These are phyloP conservation scores for Ophiocordyceps camponoti-rufipedis DNA, from an alignment of 2,329 filamentous ascomycete species.

Conservation along the genomic window DNA sequence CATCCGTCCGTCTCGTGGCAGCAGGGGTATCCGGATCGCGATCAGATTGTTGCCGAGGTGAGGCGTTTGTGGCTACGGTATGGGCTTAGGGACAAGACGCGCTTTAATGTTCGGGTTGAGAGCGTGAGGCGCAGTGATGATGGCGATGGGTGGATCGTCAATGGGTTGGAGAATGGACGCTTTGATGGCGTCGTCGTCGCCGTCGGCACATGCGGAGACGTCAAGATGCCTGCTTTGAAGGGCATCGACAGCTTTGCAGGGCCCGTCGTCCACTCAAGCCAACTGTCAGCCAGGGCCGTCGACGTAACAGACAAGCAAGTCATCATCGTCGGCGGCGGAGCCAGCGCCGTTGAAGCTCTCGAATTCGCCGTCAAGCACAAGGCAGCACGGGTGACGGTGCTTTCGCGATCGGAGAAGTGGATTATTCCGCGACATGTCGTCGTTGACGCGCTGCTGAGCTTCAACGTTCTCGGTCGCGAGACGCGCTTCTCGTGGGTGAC, in stretches of 20 bases:
- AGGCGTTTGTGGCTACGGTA: constrained; percentile 58
- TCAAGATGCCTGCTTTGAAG: constrained; percentile 52
- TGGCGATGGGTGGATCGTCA: constrained; percentile 58
- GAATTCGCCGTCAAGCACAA: constrained; percentile 55
- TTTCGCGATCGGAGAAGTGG: constrained; percentile 70
- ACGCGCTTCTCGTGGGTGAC: constrained; percentile 62
- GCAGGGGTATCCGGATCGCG: constrained; percentile 57
- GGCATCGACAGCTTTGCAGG: constrained; percentile 59
- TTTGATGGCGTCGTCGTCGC: constrained; percentile 69
- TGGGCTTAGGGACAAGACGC: constrained; percentile 49
- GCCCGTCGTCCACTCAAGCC: constrained; percentile 54
- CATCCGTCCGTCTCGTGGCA: constrained; percentile 63
- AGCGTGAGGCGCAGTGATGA: constrained; percentile 44
- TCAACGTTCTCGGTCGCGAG: constrained; percentile 67
- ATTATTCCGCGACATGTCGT: constrained; percentile 68
- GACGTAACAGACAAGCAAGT: constrained; percentile 58
- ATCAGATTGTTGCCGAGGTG: constrained; percentile 59
- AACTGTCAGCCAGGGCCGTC: constrained; percentile 46
- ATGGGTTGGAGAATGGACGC: constrained; percentile 47
- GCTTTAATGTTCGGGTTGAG: constrained; percentile 51
- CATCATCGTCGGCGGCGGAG: constrained; percentile 60
- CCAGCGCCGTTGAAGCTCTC: constrained; percentile 65
- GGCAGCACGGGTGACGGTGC: constrained; percentile 50
- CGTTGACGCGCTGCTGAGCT: constrained; percentile 52
- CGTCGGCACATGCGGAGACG: constrained; percentile 63